Evolutionary conservation across 2,329 filamentous ascomycete species (phyloP).

Genomic region (Huntiella bhutanensis): DNA sequence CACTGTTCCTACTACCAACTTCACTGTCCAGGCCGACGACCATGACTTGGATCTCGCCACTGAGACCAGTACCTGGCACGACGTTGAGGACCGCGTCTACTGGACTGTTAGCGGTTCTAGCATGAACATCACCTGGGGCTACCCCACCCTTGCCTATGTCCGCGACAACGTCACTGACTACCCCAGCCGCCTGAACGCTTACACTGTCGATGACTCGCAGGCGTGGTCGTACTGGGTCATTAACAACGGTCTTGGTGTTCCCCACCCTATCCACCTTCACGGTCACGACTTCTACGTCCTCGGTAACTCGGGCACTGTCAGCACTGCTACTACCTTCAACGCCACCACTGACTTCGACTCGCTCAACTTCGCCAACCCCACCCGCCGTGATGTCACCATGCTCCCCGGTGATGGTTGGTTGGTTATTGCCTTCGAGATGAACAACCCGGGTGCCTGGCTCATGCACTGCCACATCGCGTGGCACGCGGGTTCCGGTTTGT

Average conservation of each 20-base stretch:
- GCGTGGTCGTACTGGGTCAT: conserved; percentile 19
- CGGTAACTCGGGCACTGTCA: conserved; percentile 13
- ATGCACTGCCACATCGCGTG: conserved; percentile 38
- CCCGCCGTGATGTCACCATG: conserved; percentile 32
- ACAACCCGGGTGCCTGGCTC: conserved; percentile 33
- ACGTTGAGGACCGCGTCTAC: conserved; percentile 14
- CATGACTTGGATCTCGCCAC: conserved; percentile 12
- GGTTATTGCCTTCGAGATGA: conserved; percentile 28
- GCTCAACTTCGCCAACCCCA: conserved; percentile 28
- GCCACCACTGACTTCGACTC: conserved; percentile 17
- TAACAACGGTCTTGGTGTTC: conserved; percentile 15
- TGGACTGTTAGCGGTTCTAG: conserved; percentile 20
- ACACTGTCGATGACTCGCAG: conserved; percentile 12
- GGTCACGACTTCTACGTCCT: conserved; percentile 29
- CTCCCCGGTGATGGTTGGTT: conserved; percentile 25
- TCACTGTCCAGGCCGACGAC: conserved; percentile 13
- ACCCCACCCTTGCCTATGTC: conserved; percentile 19
- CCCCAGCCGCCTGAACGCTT: conserved; percentile 13
- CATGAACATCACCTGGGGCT: conserved; percentile 23
- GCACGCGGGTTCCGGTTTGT: conserved; percentile 35
- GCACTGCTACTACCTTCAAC: conserved; percentile 14
- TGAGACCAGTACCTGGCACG: conserved; percentile 12
- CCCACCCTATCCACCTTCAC: conserved; percentile 32
- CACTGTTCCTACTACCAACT: conserved; percentile 15
- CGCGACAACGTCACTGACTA: conserved; percentile 13